Evolutionary conservation across 768 basidiomycete genomes (phyloP), one percentile per base, ranked within the genome.

Genomic region (Rhodosporidiobolus odoratus): DNA sequence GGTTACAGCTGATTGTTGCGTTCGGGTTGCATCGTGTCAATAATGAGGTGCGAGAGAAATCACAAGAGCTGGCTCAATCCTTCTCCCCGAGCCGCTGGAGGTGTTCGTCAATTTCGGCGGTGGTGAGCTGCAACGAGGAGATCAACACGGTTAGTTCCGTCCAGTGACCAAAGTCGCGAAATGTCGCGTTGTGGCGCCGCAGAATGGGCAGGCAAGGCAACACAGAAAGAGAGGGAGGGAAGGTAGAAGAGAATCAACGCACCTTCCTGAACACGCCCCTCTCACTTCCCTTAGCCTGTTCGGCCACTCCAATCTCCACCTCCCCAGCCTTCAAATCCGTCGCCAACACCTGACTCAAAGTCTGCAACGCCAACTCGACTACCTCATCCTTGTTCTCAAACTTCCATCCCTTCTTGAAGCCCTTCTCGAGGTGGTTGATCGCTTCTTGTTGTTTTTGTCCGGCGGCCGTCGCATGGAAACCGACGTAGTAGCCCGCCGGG

Each of bases 371-470:
- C 34, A 71, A 41, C 64, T 99, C 95, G 73, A 97, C 91, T 37
- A 94, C 92, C 69, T 90, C 89, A 3, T 85, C 84, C 30, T 89
- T 84, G 74, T 83, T 84, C 62, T 96, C 83, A 1, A 83, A 85
- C 81, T 94, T 89, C 59, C 92, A 89, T 0, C 88, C 89, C 80
- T 92, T 92, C 84, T 98, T 99, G 94, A 92, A 98, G 79, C 92
- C 91, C 83, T 98, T 98, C 83, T 99, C 96, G 53, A 99, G 84
- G 78, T 92, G 90, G 80, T 98, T 98, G 88, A 94, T 96, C 1
- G 92, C 93, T 78, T 99, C 96, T 78, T 96, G 95, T 77, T 98
- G 96, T 77, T 99, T 98, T 80, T 91, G 89, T 0, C 96, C 96
- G 3, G 94, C 89, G 0, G 95, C 87, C 3, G 95, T 95, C 15